Evolutionary conservation across 1,284 basidiomycete genomes (phyloP), one percentile per base, ranked within the genome.

Genomic region (Fomitopsis pinicola): DNA sequence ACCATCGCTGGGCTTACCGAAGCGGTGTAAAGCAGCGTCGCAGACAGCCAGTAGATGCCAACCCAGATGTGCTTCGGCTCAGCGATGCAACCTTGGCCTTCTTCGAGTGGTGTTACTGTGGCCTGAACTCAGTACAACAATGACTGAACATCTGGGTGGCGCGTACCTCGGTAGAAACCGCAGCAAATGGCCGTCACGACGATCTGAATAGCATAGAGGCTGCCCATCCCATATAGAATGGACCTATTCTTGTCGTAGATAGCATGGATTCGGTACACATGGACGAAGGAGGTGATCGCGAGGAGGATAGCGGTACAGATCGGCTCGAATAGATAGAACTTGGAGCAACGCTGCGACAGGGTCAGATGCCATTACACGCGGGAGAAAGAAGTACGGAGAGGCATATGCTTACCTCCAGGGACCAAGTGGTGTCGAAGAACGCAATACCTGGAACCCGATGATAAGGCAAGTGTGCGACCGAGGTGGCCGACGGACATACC

Each of bases 241-340:
- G 77, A 66, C 28, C 82, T 76, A 61, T 74, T 82, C 68, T 87
- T 86, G 57, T 86, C 84, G 67, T 89, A 90, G 64, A 92, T 91
- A 58, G 89, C 89, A 67, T 86, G 81, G 64, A 91, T 81, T n/a
- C 89, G 86, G 64, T 89, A 86, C 61, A 87, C 83, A 74, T 90
- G 88, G 59, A 88, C 81, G 61, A 79, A 76, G n/a, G 91, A 91
- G 56, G 86, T 82, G 19, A 83, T 81, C 35, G 86, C 88, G 57
- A 92, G 80, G 42, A 92, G 81, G 67, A 92, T 77, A 3, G 89
- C 90, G 17, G 91, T 92, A 70, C 85, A 85, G 68, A 93, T 91
- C 64, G 91, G 91, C 68, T 93, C 91, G 67, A 92, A 92, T 15
- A 92, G 83, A 76, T 81, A 92, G 75, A 92, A 91, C n/a, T 80